Evolutionary conservation across 2,329 filamentous ascomycete species (phyloP), one percentile per base, ranked within the genome.

Genomic region (Spiromastix sp.): DNA sequence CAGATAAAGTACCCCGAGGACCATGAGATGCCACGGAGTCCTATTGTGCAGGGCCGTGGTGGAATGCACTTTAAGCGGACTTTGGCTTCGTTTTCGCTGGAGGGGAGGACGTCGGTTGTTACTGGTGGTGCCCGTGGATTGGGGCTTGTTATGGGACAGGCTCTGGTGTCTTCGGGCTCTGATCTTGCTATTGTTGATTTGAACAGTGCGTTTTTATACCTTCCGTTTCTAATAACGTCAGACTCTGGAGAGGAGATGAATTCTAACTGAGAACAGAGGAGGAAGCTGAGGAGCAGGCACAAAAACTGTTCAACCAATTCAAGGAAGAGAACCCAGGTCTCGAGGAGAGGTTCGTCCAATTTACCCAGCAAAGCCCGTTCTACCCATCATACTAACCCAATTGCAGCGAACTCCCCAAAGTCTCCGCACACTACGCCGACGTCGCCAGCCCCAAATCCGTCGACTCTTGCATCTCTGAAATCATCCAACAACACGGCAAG

Each of bases 121-220:
- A 96, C 89, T 1, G 89, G 89, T 34, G 89, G 87, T 54, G 89
- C 89, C 17, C 72, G 87, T 54, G 89, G 89, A 5, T 63, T 96
- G 39, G 89, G 89, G 25, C 67, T 95, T 42, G 86, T 93, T 48
- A 95, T 96, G 82, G 83, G 81, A 34, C 86, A 94, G 66, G 86
- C 83, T 30, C 75, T 94, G 60, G 82, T 94, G 35, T 79, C 85
- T 35, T 91, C 83, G 36, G 89, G 89, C 34, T 83, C 85, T 7
- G 80, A 93, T 57, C 71, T 95, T 42, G 89, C 89, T 27, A 83
- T 96, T 59, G 85, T 95, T 26, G 89, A 96, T 58, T 68, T 95
- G 66, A 94, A 96, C 64, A 81, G 84, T 89, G 61, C 47, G 77
- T 70, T 30, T 21, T n/a, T 11, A 40, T 7, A 24, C n/a, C 7